phyloP scores from a whole-genome alignment of 768 basidiomycete species.

The Neoboletus subvelutipes region DNA sequence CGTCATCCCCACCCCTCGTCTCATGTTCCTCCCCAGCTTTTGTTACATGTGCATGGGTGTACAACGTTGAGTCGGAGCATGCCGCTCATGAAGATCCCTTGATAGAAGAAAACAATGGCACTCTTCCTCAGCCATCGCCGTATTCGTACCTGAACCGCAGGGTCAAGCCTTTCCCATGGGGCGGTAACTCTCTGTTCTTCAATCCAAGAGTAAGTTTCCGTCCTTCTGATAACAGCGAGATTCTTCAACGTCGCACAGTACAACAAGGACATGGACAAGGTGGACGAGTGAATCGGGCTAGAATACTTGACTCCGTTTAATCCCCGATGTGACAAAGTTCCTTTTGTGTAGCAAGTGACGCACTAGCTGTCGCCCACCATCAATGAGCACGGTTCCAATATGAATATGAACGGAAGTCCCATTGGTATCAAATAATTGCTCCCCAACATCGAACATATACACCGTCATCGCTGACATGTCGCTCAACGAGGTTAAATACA shows the following conservation, averaged over 20 bases:
- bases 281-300: constrained; percentile 18
- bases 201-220: constrained; percentile 60
- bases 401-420: background rate
- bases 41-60: constrained; percentile 43
- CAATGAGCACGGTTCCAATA: background rate
- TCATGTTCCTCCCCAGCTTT: constrained; percentile 19
- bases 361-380: background rate
- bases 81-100: constrained; percentile 68
- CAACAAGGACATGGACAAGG: constrained; percentile 61
- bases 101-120: constrained; percentile 69
- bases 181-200: constrained; percentile 79
- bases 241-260: constrained; percentile 37
- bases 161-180: constrained; percentile 84
- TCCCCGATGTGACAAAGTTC: background rate
- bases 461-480: background rate
- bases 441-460: background rate
- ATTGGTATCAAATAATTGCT: background rate
- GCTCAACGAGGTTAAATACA: background rate
- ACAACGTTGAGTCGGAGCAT: constrained; percentile 60
- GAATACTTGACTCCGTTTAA: background rate
- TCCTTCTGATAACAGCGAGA: background rate
- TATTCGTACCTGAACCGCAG: constrained; percentile 79
- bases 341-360: background rate
- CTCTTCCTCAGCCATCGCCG: constrained; percentile 65
- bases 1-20: constrained; percentile 5